Percentiles rank a stretch among this genome's conserved stretches.
Conservation (phyloP, 306 rosid species). For the Gleditsia sinensis region DNA sequence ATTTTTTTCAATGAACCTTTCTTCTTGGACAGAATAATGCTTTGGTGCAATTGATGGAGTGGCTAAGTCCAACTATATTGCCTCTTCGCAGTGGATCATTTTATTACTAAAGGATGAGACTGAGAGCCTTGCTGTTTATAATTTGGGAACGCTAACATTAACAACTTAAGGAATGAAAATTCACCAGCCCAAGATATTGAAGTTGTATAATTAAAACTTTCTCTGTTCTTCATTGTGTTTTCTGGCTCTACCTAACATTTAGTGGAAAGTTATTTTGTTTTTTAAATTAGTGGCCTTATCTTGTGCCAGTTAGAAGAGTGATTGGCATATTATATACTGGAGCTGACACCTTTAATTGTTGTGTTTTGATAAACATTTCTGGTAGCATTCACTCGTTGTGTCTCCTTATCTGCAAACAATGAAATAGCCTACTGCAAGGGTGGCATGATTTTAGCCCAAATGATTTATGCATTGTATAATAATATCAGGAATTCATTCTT, state of each 20-base stretch:
- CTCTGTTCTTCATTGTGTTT: neutral
- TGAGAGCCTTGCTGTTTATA: too few species aligned
- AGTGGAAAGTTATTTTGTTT: neutral
- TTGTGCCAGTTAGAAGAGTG: neutral
- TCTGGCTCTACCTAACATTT: slow-evolving; percentile 7
- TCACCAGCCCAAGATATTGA: neutral
- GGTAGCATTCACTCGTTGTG: neutral
- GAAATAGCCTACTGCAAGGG: neutral
- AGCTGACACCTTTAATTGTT: neutral
- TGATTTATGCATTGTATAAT: neutral
- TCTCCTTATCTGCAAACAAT: neutral
- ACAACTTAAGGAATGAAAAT: neutral
- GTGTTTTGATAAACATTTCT: slow-evolving; percentile 1
- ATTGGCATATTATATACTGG: neutral
- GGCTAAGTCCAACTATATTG: too few species aligned
- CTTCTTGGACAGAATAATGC: too few species aligned
- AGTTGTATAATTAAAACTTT: neutral
- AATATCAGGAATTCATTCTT: neutral
- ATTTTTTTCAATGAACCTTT: too few species aligned
- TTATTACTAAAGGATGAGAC: too few species aligned
- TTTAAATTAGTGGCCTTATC: neutral
- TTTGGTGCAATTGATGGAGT: too few species aligned
- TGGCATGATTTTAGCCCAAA: neutral
- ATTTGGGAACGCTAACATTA: neutral
- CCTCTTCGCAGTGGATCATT: neutral